These are phyloP conservation scores for Adansonia rubrostipa DNA, from an alignment of 441 rosid genomes.

Conservation along the genomic window DNA sequence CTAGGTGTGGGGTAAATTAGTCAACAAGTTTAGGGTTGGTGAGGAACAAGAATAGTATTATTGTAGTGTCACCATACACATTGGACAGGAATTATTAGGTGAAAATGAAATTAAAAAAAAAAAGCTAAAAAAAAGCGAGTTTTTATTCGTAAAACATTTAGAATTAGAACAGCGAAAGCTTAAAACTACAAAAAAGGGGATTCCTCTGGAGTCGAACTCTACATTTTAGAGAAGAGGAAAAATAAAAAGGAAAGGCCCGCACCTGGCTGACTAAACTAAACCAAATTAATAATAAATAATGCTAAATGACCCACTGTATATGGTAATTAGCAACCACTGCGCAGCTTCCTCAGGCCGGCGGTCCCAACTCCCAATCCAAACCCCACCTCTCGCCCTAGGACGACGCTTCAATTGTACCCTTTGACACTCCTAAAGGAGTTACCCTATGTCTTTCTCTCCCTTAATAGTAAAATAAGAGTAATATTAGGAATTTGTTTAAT, in stretches of 20 bases:
- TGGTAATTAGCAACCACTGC: neutral
- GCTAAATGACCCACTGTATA: neutral
- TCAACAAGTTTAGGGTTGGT: constrained; percentile 19
- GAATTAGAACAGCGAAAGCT: too few relatives aligned
- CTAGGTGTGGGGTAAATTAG: constrained; percentile 17
- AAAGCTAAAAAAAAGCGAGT: neutral
- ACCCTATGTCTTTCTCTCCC: neutral
- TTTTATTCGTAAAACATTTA: neutral
- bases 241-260: neutral
- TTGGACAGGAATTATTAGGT: constrained; percentile 16
- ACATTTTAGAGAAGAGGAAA: neutral
- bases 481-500: neutral
- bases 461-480: neutral
- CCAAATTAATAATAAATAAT: too few relatives aligned
- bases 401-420: neutral
- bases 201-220: neutral
- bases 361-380: constrained; percentile 12
- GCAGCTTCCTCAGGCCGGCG: constrained; percentile 20
- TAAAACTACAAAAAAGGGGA: too few relatives aligned
- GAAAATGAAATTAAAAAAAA: neutral
- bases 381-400: neutral
- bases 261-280: neutral
- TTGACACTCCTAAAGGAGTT: neutral
- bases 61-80: neutral
- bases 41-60: constrained; percentile 20